Conservation (phyloP, 1,284 basidiomycete species). For the Heimioporus retisporus region DNA sequence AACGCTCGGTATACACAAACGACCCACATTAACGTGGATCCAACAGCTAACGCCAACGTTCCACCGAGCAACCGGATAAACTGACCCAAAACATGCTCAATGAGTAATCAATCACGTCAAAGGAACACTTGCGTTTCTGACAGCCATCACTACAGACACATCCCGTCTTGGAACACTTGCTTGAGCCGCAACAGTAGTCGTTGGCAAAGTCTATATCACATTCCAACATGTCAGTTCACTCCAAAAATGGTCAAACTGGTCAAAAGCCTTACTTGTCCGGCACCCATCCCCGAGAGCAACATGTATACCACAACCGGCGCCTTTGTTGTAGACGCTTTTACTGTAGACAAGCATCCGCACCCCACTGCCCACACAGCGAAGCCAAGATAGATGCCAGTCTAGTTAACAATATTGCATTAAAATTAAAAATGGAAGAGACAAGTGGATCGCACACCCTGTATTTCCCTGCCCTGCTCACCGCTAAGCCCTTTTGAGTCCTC, state of each 20-base stretch:
- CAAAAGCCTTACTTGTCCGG: constrained; percentile 66
- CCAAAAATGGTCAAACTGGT: not conserved
- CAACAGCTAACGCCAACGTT: constrained; percentile 69
- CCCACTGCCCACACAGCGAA: constrained; percentile 79
- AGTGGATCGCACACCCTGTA: constrained; percentile 58
- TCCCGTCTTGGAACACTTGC: constrained; percentile 73
- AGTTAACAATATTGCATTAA: constrained; percentile 11
- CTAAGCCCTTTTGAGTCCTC: constrained; percentile 57
- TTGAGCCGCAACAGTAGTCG: constrained; percentile 75
- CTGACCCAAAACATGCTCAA: constrained; percentile 41
- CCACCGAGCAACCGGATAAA: constrained; percentile 76
- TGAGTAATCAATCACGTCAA: not conserved
- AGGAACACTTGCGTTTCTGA: constrained; percentile 63
- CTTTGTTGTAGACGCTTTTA: constrained; percentile 59
- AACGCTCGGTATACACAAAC: constrained; percentile 2
- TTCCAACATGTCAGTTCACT: constrained; percentile 10
- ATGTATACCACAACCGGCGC: constrained; percentile 74
- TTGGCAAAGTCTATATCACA: constrained; percentile 61
- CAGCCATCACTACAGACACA: constrained; percentile 78
- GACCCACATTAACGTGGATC: constrained; percentile 64
- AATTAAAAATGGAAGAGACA: not conserved
- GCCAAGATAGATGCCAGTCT: constrained; percentile 72
- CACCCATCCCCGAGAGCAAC: constrained; percentile 74
- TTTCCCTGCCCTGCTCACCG: constrained; percentile 72
- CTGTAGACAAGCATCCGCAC: constrained; percentile 74